Evolutionary conservation across 2,329 filamentous ascomycete genomes (phyloP), one percentile per base, ranked within the genome.

Genomic region (Achaetomium macrosporum): DNA sequence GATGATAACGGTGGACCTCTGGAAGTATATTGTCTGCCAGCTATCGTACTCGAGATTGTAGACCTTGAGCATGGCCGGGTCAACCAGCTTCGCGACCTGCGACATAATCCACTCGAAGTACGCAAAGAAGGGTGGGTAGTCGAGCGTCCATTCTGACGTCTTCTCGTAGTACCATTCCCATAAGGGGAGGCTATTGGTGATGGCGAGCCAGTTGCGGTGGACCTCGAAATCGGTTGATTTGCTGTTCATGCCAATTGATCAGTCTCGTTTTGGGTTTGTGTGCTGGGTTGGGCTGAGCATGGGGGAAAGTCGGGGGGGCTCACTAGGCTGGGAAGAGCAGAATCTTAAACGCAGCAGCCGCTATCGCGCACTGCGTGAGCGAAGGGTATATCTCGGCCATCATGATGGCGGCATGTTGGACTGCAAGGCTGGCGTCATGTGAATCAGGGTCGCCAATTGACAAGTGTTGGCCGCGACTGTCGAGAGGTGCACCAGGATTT

Each of bases 191-290:
- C 88, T 95, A 71, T 96, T 79, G 5, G 93, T 97, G 62, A 97
- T 90, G 58, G 93, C 93, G 39, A 99, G 83, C 93, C 93, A 99
- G 75, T 99, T 99, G 60, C 93, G 85, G 72, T 99, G 93, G 51
- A 99, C 93, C 71, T 99, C 93, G 65, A 99, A 99, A 70, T 99
- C 93, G 63, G 93, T 99, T 6, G 93, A 99, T 77, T 95, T 96
- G 77, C 91, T 96, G 70, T 9, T 37, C 12, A 33, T 2, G 45
- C 30, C 49, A 2, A 46, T 29, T 44, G 51, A n/a, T 58, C 45
- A 53, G 60, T 61, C 19, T 20, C 37, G 17, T n/a, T 29, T 42
- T 33, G 47, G 31, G 20, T 15, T 20, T 41, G 31, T 29, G 33
- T 25, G 25, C 25, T 15, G 10, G 17, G 39, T 50, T 30, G n/a